phyloP scores from a whole-genome alignment of 208 protist species.

The Acanthamoeba quina region DNA sequence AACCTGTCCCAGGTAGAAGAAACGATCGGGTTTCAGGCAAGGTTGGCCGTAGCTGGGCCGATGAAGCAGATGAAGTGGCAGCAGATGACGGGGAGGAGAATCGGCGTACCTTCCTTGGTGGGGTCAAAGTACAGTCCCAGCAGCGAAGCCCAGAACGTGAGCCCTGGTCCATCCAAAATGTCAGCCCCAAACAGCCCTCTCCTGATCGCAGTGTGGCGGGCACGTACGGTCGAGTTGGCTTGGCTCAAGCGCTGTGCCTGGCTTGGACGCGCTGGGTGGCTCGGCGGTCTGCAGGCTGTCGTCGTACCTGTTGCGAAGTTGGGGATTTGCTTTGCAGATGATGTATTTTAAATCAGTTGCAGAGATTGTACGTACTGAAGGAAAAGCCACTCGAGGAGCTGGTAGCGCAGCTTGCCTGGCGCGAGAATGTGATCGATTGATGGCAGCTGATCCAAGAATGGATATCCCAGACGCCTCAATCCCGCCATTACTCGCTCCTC shows the following conservation, averaged over 20 bases:
- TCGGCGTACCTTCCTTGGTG: background rate
- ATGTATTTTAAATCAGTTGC: background rate
- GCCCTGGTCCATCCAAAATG: background rate
- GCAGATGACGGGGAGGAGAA: background rate
- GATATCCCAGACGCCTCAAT: background rate
- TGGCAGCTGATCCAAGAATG: background rate
- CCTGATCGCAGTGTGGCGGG: background rate
- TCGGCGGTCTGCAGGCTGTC: background rate
- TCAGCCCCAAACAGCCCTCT: background rate
- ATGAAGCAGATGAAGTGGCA: background rate
- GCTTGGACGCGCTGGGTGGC: background rate
- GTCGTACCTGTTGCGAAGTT: background rate
- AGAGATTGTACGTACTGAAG: background rate
- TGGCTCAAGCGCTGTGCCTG: background rate
- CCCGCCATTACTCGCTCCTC: conserved; percentile 10
- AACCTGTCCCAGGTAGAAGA: background rate
- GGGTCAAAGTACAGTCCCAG: conserved; percentile 24
- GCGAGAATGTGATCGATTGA: conserved; percentile 7
- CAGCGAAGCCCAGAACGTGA: conserved; percentile 26
- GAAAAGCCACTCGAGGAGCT: conserved; percentile 46
- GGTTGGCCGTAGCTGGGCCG: background rate
- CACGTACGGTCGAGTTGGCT: background rate
- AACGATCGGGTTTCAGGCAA: background rate
- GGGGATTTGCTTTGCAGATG: background rate
- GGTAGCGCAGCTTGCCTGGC: conserved; percentile 51